Evolutionary conservation across 164 flowering plant species (phyloP).

Genomic region (Taxillus chinensis): DNA sequence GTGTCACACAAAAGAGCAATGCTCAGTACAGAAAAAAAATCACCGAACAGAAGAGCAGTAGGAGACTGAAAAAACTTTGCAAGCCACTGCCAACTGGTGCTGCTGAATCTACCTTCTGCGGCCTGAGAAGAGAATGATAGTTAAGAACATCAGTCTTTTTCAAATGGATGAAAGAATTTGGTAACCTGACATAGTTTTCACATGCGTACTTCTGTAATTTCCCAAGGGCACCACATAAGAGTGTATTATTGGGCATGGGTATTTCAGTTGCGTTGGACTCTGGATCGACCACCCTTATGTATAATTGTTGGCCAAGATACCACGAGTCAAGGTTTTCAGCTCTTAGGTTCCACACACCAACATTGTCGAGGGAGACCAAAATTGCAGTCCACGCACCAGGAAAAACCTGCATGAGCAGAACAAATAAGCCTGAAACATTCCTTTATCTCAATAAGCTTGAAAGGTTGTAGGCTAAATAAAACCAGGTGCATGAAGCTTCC

Average conservation of each 20-base stretch:
- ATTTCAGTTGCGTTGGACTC: slow-evolving; percentile 74
- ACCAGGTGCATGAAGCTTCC: too few species aligned
- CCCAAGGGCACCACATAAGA: slow-evolving; percentile 64
- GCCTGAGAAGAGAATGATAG: slow-evolving; percentile 29
- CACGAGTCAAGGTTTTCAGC: slow-evolving; percentile 82
- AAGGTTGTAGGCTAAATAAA: too few species aligned
- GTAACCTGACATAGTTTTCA: neutral
- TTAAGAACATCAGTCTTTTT: too few species aligned
- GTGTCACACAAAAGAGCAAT: neutral
- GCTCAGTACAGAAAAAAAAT: slow-evolving; percentile 21
- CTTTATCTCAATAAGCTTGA: too few species aligned
- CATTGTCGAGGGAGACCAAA: slow-evolving; percentile 79
- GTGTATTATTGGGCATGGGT: slow-evolving; percentile 71
- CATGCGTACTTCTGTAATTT: slow-evolving; percentile 53
- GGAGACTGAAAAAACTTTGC: slow-evolving; percentile 15
- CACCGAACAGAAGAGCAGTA: slow-evolving; percentile 24
- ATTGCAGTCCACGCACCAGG: slow-evolving; percentile 98
- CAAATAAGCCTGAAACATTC: neutral
- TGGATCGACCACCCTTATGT: slow-evolving; percentile 68
- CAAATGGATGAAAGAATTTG: too few species aligned
- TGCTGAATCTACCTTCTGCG: slow-evolving; percentile 28
- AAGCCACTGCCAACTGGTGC: slow-evolving; percentile 21
- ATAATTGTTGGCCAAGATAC: slow-evolving; percentile 92
- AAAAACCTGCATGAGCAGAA: slow-evolving; percentile 42
- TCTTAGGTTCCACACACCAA: slow-evolving; percentile 89